phyloP scores from a whole-genome alignment of 768 basidiomycete genomes.

The Calocera cornea region DNA sequence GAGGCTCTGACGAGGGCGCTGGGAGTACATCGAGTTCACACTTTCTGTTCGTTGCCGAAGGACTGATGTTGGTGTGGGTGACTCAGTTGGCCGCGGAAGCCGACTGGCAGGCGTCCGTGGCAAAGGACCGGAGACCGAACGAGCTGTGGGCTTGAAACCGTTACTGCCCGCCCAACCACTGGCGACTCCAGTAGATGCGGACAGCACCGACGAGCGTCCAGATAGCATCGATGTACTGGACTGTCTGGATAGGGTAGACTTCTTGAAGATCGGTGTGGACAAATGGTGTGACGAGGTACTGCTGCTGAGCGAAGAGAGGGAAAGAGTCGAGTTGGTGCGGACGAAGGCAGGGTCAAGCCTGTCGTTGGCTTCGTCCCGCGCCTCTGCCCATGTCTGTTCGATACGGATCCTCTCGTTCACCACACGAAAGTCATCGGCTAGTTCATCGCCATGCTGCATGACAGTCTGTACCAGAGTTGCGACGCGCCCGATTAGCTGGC shows the following conservation, averaged over 20 bases:
- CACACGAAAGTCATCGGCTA: conserved; percentile 49
- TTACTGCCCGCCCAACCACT: neutral
- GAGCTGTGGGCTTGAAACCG: conserved; percentile 16
- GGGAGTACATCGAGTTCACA: conserved; percentile 29
- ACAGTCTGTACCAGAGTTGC: conserved; percentile 21
- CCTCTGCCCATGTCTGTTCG: conserved; percentile 64
- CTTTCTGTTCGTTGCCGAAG: conserved; percentile 69
- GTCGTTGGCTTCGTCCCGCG: conserved; percentile 69
- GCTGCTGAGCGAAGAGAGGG: neutral
- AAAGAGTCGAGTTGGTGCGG: neutral
- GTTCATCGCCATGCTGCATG: conserved; percentile 36
- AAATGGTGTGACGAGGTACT: neutral
- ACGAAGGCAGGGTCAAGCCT: conserved; percentile 27
- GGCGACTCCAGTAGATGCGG: neutral
- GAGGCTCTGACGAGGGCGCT: neutral
- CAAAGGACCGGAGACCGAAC: conserved; percentile 61
- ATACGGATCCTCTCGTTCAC: conserved; percentile 49
- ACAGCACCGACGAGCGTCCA: neutral
- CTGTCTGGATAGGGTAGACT: neutral
- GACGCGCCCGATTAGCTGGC: neutral
- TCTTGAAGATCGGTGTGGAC: neutral
- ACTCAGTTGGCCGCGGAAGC: conserved; percentile 30
- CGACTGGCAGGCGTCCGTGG: conserved; percentile 11
- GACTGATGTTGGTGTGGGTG: conserved; percentile 58
- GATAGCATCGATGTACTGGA: neutral